These are phyloP conservation scores for Leccinum imitatum DNA, from an alignment of 768 basidiomycete species.

Conservation along the genomic window DNA sequence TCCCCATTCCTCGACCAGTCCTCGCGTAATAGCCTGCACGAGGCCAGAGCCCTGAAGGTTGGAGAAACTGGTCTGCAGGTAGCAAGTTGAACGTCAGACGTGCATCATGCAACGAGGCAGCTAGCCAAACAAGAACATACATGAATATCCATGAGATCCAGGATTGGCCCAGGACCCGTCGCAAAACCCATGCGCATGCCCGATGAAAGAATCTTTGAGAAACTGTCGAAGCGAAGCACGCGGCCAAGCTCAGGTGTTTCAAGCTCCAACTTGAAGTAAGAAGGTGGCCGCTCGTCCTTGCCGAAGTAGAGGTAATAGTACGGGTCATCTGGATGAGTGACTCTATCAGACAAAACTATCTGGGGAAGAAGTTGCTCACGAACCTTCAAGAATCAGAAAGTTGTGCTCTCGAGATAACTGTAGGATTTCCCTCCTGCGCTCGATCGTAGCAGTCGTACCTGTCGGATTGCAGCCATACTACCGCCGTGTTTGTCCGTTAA, in stretches of 20 bases:
- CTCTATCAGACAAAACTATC: background rate
- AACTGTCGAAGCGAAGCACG: slow-evolving; percentile 85
- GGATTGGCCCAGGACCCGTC: slow-evolving; percentile 66
- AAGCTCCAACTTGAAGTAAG: slow-evolving; percentile 80
- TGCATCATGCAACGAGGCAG: slow-evolving; percentile 12
- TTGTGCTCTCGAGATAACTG: slow-evolving; percentile 68
- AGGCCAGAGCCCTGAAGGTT: slow-evolving; percentile 68
- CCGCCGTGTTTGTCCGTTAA: background rate
- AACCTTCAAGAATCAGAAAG: slow-evolving; percentile 85
- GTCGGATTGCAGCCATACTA: slow-evolving; percentile 88
- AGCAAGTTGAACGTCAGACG: slow-evolving; percentile 11
- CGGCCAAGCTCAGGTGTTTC: slow-evolving; percentile 67
- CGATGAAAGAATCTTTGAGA: slow-evolving; percentile 79
- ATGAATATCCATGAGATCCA: slow-evolving; percentile 69
- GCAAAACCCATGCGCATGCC: slow-evolving; percentile 83
- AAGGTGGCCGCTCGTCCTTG: slow-evolving; percentile 56
- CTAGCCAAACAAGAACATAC: slow-evolving; percentile 40
- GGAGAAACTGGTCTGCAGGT: slow-evolving; percentile 56
- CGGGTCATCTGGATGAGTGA: slow-evolving; percentile 61
- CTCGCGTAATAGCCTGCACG: slow-evolving; percentile 59
- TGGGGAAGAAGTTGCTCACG: background rate
- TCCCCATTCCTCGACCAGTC: slow-evolving; percentile 70
- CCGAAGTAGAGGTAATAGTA: slow-evolving; percentile 81
- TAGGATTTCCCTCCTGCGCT: slow-evolving; percentile 71
- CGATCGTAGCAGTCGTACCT: slow-evolving; percentile 70